Evolutionary conservation across 108 stramenopile species (phyloP).

Genomic region (Cyclotella atomus): DNA sequence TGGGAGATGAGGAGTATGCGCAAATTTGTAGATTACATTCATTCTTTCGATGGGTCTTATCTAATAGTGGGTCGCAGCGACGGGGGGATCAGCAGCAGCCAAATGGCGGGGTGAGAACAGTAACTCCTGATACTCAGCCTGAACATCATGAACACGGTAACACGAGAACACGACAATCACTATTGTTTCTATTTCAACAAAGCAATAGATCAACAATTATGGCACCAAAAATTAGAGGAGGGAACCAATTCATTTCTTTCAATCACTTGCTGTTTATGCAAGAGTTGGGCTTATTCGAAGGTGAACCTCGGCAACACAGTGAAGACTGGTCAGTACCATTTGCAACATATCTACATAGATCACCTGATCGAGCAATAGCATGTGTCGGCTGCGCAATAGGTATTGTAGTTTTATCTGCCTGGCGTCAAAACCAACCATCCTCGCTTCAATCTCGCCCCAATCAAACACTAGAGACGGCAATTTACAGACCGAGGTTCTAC

Average conservation of each 20-base stretch:
- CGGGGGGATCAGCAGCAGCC: background rate
- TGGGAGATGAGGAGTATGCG: slow-evolving; percentile 46
- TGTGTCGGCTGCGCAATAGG: slow-evolving; percentile 53
- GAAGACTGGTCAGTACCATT: slow-evolving; percentile 16
- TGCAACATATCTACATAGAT: slow-evolving; percentile 43
- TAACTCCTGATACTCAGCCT: slow-evolving; percentile 9
- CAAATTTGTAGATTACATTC: slow-evolving; percentile 48
- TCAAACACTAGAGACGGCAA: slow-evolving; percentile 27
- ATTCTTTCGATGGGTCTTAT: slow-evolving; percentile 29
- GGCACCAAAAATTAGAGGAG: slow-evolving; percentile 35
- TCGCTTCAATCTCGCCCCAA: slow-evolving; percentile 17
- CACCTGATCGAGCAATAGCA: slow-evolving; percentile 47
- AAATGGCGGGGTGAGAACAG: background rate
- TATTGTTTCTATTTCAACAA: slow-evolving; percentile 41
- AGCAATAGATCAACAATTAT: background rate
- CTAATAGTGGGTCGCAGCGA: background rate
- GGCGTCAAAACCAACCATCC: slow-evolving; percentile 30
- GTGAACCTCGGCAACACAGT: background rate
- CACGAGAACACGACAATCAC: slow-evolving; percentile 28
- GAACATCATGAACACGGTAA: slow-evolving; percentile 8
- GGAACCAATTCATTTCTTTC: slow-evolving; percentile 36
- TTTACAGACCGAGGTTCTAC: slow-evolving; percentile 46
- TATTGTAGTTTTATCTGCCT: slow-evolving; percentile 33
- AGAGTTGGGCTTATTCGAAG: slow-evolving; percentile 34
- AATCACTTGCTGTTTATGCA: slow-evolving; percentile 36